Conservation (phyloP, 2,329 filamentous ascomycete species). For the Epichloe brachyelytri region DNA sequence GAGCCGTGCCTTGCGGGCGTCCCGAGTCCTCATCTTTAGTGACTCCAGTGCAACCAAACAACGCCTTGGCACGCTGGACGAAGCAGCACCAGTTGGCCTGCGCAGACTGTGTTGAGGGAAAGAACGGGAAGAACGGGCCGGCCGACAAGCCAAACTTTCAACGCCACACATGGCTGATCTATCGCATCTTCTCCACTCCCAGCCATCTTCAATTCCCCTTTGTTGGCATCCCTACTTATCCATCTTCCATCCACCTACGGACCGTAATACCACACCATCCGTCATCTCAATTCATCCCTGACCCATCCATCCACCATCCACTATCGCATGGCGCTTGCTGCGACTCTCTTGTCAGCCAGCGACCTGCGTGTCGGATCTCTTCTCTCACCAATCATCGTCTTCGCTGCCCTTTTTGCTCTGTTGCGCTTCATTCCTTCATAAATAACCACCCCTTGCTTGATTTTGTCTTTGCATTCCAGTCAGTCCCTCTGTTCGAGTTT, state of each 20-base stretch:
- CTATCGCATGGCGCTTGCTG: not conserved
- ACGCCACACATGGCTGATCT: not conserved
- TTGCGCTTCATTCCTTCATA: not conserved
- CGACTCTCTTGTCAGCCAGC: not conserved
- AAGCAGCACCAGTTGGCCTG: no score
- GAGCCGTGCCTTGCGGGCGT: conserved; percentile 3
- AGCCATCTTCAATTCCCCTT: not conserved
- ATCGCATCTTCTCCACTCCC: not conserved
- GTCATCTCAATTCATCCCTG: no score
- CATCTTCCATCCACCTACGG: not conserved
- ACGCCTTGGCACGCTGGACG: not conserved
- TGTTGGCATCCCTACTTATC: not conserved
- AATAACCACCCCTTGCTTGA: not conserved
- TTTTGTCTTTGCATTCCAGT: not conserved
- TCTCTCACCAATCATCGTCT: not conserved
- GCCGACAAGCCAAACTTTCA: not conserved
- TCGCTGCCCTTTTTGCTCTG: not conserved
- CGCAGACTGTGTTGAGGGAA: no score
- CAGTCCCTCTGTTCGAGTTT: not conserved
- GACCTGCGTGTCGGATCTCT: not conserved
- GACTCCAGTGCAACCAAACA: not conserved
- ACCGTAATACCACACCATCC: no score
- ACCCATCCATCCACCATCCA: not conserved
- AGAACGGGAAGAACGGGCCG: no score
- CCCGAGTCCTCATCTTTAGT: not conserved